These are phyloP conservation scores for Penicillium sp. DNA, from an alignment of 2,329 filamentous ascomycete species.

Conservation along the genomic window DNA sequence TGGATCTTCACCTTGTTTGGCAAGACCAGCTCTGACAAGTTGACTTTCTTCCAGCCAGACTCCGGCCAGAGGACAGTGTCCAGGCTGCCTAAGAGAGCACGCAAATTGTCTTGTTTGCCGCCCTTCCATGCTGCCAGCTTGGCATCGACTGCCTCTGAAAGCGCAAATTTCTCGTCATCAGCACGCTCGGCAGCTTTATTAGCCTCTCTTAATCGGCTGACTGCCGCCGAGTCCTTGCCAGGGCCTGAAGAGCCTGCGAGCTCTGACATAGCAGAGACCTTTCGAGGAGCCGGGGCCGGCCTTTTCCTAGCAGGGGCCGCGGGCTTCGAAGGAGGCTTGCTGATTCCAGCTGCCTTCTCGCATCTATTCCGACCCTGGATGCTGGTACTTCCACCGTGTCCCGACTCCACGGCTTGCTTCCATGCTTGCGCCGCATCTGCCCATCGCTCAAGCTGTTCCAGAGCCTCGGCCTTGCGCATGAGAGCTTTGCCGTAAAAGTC, in stretches of 20 bases:
- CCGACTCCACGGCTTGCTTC: slow-evolving; percentile 74
- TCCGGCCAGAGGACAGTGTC: slow-evolving; percentile 87
- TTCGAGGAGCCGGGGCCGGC: slow-evolving; percentile 41
- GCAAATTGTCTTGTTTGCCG: slow-evolving; percentile 86
- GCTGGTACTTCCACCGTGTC: slow-evolving; percentile 77
- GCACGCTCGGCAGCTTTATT: slow-evolving; percentile 79
- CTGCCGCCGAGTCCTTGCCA: slow-evolving; percentile 61
- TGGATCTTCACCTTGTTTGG: slow-evolving; percentile 92
- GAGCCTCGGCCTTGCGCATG: slow-evolving; percentile 87
- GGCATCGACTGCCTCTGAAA: slow-evolving; percentile 79
- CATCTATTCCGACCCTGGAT: slow-evolving; percentile 83
- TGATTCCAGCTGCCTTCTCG: slow-evolving; percentile 74
- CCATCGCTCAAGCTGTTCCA: slow-evolving; percentile 96
- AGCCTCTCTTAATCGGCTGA: slow-evolving; percentile 72
- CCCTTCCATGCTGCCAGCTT: slow-evolving; percentile 75
- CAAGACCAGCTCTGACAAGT: slow-evolving; percentile 86
- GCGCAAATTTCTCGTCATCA: slow-evolving; percentile 87
- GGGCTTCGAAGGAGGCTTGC: slow-evolving; percentile 44
- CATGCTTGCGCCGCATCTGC: slow-evolving; percentile 72
- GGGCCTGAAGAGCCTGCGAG: slow-evolving; percentile 40
- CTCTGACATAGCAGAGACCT: slow-evolving; percentile 29
- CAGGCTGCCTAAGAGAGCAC: slow-evolving; percentile 77
- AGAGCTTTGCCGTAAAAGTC: slow-evolving; percentile 91
- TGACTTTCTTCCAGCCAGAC: slow-evolving; percentile 94
- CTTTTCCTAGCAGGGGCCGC: slow-evolving; percentile 44